Evolutionary conservation across 768 basidiomycete species (phyloP), one percentile per base, ranked within the genome.

Genomic region (Kwoniella heveanensis): DNA sequence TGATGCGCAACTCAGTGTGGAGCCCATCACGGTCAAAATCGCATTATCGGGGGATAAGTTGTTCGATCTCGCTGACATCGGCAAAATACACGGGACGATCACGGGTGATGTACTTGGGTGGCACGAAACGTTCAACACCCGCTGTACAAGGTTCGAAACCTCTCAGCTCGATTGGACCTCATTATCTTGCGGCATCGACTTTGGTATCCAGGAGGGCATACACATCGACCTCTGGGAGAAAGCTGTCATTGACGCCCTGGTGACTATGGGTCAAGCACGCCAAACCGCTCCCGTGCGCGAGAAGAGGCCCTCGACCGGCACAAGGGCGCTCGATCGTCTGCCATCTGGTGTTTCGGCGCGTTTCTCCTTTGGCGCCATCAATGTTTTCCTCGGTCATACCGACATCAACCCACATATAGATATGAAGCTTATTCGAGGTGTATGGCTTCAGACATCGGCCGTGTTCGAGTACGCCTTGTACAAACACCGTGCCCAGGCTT

Each of bases 371-470:
- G 85, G 83, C 1, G 85, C 85, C 36, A 81, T 89, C 50, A 85
- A 87, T 26, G 72, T 90, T 10, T 86, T 90, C 60, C 74, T 92
- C 54, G 89, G 90, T 7, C 86, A 88, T n/a, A 85, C 85, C 36
- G 93, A 95, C 76, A 83, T 92, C 57, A 91, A 91, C 65, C 90
- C 90, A 0, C 80, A 83, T 0, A 88, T 88, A 57, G 84, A 84
- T 39, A 78, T 85, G 58, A 86, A 86, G 49, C 67, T 78, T n/a
- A 55, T 62, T 21, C 64, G 74, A 21, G 79, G 79, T 2, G 49
- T 77, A 2, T 74, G 68, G 56, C 27, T 80, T 7, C 71, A 72
- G n/a, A 70, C 73, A 1, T 46, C 32, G 2, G 55, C 61, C 5
- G 55, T 60, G 1, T 37, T 75, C 25, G 79, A 77, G 22, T 77